Evolutionary conservation across 352 stramenopile genomes (phyloP), one percentile per base, ranked within the genome.

Genomic region (Thraustochytrium sp.): DNA sequence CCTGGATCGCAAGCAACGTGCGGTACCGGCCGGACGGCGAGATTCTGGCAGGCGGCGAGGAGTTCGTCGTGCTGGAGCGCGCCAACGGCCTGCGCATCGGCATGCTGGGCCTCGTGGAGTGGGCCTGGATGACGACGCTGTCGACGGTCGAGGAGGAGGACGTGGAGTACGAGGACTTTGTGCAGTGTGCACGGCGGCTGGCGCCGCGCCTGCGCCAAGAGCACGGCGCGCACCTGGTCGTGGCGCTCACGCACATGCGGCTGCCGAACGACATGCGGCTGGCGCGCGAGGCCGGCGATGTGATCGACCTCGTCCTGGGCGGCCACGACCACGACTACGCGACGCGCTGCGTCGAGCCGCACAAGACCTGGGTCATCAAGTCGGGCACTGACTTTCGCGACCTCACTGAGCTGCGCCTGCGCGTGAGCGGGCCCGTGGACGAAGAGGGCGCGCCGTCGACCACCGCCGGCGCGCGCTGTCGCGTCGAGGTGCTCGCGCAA

Each of bases 301-400:
- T 49, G 9, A 65, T 90, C 1, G 88, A 90, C 62, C 84, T 90
- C n/a, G 85, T 90, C 53, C 76, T 89, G 13, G 88, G 84, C 40
- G 88, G 88, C n/a, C 88, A 90, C 65, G 88, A 90, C 68, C 88
- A 90, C 77, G 48, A 74, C 29, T 89, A 90, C 48, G 88, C 87
- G 62, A 68, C 85, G 53, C 84, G 61, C 59, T 72, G 59, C 40
- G 59, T 72, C 26, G 53, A 86, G 44, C 46, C 51, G 46, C 37
- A 40, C 53, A 40, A 72, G 38, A 82, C 87, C 38, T 51, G 74
- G 40, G 82, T 90, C 44, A 73, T 89, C 51, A 90, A 90, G 74
- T 87, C 73, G 0, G 85, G 87, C 65, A 88, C 88, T 23, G 88
- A 90, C 65, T 90, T 90, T 80, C 86, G 84, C 13, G 74, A 87